A percentile compares a stretch with the other conserved stretches of the same genome.
These are phyloP conservation scores for Plasmodium billcollinsi DNA, from an alignment of 169 alveolate genomes.

Conservation along the genomic window DNA sequence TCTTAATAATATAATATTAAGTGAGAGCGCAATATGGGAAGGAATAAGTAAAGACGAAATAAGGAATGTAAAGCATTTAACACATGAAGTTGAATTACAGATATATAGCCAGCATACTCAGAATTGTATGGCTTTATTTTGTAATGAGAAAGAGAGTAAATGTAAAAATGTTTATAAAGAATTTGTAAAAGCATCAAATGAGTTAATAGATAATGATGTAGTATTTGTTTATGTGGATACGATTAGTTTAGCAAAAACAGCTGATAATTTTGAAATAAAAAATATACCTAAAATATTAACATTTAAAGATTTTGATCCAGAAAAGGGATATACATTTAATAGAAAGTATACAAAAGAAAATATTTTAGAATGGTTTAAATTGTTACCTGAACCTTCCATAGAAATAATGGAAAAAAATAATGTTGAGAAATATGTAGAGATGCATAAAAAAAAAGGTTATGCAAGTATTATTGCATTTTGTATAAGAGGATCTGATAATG, in stretches of 20 bases:
- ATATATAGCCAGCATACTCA: conserved; percentile 67
- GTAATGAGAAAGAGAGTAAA: conserved; percentile 41
- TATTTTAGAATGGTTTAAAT: conserved; percentile 52
- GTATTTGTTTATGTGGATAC: conserved; percentile 69
- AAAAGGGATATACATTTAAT: conserved; percentile 69
- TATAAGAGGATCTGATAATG: conserved; percentile 37
- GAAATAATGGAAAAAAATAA: conserved; percentile 43
- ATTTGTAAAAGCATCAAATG: conserved; percentile 60
- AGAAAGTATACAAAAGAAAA: conserved; percentile 69
- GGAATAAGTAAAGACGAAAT: conserved; percentile 51
- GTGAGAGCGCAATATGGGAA: conserved; percentile 18
- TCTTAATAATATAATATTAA: background rate
- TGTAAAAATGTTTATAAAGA: conserved; percentile 61
- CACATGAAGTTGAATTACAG: conserved; percentile 69
- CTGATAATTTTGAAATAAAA: conserved; percentile 65
- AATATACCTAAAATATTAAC: conserved; percentile 50
- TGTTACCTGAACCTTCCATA: conserved; percentile 46
- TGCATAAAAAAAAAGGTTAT: conserved; percentile 70
- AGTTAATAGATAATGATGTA: conserved; percentile 20
- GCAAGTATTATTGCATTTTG: conserved; percentile 73
- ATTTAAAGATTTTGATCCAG: conserved; percentile 68
- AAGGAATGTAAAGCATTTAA: conserved; percentile 62
- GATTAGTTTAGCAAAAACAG: conserved; percentile 35
- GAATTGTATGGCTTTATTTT: conserved; percentile 69
- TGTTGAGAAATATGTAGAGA: conserved; percentile 60